Evolutionary conservation across 2,329 filamentous ascomycete genomes (phyloP).

Genomic region (Aspergillus novofumigatus): DNA sequence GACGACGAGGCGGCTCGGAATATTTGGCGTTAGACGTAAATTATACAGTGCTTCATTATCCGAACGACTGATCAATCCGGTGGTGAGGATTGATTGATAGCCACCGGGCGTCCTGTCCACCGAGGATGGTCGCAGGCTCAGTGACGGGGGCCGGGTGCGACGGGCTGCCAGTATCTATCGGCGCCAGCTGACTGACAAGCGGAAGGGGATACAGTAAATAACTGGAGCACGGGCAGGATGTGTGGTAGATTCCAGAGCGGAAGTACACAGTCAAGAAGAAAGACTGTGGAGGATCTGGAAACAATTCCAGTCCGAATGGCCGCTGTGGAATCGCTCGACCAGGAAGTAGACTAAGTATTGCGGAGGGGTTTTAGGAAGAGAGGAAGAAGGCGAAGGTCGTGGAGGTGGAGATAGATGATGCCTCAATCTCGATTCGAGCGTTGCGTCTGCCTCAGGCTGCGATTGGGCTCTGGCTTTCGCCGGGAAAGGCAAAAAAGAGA

Average conservation of each 20-base stretch:
- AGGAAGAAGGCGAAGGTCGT: background rate
- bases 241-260: constrained; percentile 17
- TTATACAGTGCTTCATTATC: constrained; percentile 24
- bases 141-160: constrained; percentile 9
- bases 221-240: constrained; percentile 4
- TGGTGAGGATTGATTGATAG: constrained; percentile 1
- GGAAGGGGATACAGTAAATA: constrained; percentile 9
- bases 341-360: background rate
- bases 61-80: constrained; percentile 8
- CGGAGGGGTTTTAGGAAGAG: constrained; percentile 1
- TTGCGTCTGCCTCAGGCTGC: constrained; percentile 15
- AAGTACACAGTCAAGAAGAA: constrained; percentile 7
- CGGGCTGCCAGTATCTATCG: constrained; percentile 7
- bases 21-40: constrained; percentile 19
- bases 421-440: background rate
- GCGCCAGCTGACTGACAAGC: constrained; percentile 15
- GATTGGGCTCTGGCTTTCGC: constrained; percentile 6
- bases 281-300: background rate
- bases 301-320: constrained; percentile 4
- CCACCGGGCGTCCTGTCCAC: background rate
- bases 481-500: background rate
- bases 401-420: constrained; percentile 2
- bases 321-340: background rate
- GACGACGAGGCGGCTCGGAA: constrained; percentile 17
- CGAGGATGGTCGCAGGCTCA: constrained; percentile 11